Base-by-base conservation (phyloP, 768 basidiomycete species). In the Naganishia vaughanmartiniae region DNA sequence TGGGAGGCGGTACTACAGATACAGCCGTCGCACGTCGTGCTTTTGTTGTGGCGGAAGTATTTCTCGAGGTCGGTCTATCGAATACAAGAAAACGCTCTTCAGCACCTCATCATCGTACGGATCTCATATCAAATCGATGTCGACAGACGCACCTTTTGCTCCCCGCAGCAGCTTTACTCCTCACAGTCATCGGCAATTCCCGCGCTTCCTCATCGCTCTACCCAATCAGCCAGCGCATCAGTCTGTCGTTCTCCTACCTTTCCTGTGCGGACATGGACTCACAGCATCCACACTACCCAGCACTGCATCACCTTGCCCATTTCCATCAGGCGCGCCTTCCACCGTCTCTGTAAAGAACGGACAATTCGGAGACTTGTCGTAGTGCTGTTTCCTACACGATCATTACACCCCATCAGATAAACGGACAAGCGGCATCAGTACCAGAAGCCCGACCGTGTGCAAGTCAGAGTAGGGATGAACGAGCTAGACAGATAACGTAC, bases 361-460 rank as follows among this genome's bases (percentile, higher is more conserved):
- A 74, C 87, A 83, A 79, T 87, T 87, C 60, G 84, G 82, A 39
- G 83, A 84, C 58, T 91, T 89, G 70, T 85, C 85, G n/a, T 84
- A 84, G 75, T 94, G 92, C 75, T 92, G 89, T 76, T 89, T 85
- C 54, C 67, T 73, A 54, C 67, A 58, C 48, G 55, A 54, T 71
- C 65, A 34, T 15, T 15, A 42, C 36, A 11, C 34, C 11, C 33
- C 1, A 45, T 69, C 46, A 42, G 26, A 17, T 21, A 12, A 30
- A 33, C 33, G 54, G n/a, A n/a, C n/a, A n/a, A 57, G n/a, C 36
- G 4, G 51, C 19, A 34, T 55, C 26, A 55, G 54, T 26, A 31
- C 54, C 26, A 51, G 21, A 17, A 11, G 26, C 26, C n/a, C 54
- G n/a, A 17, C 24, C 6, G 6, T 17, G 4, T 26, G 24, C 4